phyloP scores from a whole-genome alignment of 345 rosid genomes.

The Sonneratia caseolaris region DNA sequence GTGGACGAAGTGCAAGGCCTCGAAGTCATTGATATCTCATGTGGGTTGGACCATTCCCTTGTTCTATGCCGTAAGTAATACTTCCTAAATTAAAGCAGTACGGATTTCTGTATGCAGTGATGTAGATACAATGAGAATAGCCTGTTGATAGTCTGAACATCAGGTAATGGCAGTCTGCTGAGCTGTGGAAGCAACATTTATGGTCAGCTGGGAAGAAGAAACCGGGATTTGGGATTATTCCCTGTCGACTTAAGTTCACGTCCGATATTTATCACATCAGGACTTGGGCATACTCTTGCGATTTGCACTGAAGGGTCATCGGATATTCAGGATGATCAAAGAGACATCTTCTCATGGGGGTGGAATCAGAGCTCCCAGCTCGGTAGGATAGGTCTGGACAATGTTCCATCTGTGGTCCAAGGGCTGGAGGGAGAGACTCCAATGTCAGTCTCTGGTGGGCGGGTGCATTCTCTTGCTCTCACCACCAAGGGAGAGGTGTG shows the following conservation, averaged over 20 bases:
- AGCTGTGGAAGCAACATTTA: conserved; percentile 76
- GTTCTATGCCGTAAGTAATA: conserved; percentile 53
- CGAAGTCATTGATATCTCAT: conserved; percentile 52
- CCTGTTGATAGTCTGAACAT: conserved; percentile 12
- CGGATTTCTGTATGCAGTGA: not conserved
- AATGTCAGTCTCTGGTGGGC: conserved; percentile 52
- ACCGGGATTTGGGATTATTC: conserved; percentile 41
- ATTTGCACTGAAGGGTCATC: conserved; percentile 30
- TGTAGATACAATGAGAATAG: not conserved
- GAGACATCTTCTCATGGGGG: conserved; percentile 62
- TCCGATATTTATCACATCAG: conserved; percentile 48
- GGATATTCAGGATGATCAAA: conserved; percentile 15
- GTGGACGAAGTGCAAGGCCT: conserved; percentile 45
- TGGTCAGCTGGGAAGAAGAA: conserved; percentile 76
- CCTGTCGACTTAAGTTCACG: conserved; percentile 38
- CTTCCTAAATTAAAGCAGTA: not conserved
- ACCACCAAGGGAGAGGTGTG: conserved; percentile 58
- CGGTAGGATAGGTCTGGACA: conserved; percentile 56
- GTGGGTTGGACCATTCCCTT: conserved; percentile 89
- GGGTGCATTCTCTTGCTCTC: conserved; percentile 61
- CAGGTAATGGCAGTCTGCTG: conserved; percentile 58
- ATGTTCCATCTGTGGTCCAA: conserved; percentile 35
- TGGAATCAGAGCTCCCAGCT: conserved; percentile 81
- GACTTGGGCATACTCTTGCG: conserved; percentile 89
- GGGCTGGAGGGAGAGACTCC: conserved; percentile 43